Base-by-base conservation (phyloP, 176 grass and related monocot species). In the Cenchrus fungigraminus region DNA sequence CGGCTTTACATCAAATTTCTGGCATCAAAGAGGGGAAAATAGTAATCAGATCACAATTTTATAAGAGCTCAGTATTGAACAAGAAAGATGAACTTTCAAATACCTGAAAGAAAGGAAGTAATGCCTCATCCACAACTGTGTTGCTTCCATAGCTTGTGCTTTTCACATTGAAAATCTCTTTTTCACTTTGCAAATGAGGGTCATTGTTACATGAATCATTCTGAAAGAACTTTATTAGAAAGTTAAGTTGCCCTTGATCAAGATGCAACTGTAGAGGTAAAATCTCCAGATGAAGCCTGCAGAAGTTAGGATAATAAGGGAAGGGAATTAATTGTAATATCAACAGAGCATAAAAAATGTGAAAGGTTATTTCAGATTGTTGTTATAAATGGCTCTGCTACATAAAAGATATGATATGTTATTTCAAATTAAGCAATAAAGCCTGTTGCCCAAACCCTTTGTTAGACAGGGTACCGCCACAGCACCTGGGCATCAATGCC, bases 81-180 rank as follows among this genome's bases (percentile, higher is more conserved):
- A 12, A 44, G 84, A 20, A 31, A 79, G 40, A 63, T 68, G 44
- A 84, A 87, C 83, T 68, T 68, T n/a, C 65, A 85, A 78, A 87
- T 85, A 94, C 97, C 97, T 99, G 97, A 88, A 99, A 99, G 76
- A 99, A 99, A 76, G 97, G 97, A 88, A 99, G 97, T 49, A 99
- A 79, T 63, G 97, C 93, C 86, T 96, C 97, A 62, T 92, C 93
- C 34, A 81, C 90, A 73, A 99, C 86, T 79, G 78, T 71, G 71
- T 87, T 77, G 67, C 88, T 88, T 74, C 53, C 84, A 71, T 66
- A 92, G 37, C 40, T 88, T 81, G 75, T 90, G 51, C 61, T 87
- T n/a, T 84, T 82, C 14, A 51, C 81, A 55, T 57, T 59, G 74
- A 65, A 40, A 56, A 80, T 88, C 72, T 93, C 87, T 88, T 76